phyloP scores from a whole-genome alignment of 192 early-diverging fungal species.

The Radiomyces spectabilis region DNA sequence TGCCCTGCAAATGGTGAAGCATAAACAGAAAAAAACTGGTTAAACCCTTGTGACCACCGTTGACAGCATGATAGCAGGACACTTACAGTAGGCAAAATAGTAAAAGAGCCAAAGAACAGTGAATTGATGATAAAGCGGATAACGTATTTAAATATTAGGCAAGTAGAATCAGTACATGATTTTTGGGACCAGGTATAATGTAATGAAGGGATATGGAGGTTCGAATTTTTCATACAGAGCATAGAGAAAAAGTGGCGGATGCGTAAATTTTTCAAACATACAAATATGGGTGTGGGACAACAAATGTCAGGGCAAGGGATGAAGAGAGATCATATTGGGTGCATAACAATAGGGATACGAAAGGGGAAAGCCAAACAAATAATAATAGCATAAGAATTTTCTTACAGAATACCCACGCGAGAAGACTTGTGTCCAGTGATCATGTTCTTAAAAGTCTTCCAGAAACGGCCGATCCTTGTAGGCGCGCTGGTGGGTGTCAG shows the following conservation, averaged over 20 bases:
- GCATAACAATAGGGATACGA: background rate
- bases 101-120: conserved; percentile 37
- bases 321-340: background rate
- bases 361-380: background rate
- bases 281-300: background rate
- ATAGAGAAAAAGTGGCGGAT: background rate
- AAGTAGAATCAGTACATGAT: background rate
- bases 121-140: conserved; percentile 31
- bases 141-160: background rate
- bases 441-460: conserved; percentile 19
- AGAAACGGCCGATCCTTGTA: conserved; percentile 9
- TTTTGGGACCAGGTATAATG: too few relatives aligned
- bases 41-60: background rate
- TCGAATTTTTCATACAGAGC: background rate
- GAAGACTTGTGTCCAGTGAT: conserved; percentile 17
- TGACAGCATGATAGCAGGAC: background rate
- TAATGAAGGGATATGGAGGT: too few relatives aligned
- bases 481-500: background rate
- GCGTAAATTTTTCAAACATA: background rate
- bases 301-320: background rate
- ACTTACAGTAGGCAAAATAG: conserved; percentile 31
- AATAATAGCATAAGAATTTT: background rate
- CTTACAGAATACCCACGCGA: conserved; percentile 13
- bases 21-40: background rate
- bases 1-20: too few relatives aligned